Evolutionary conservation across 75 land plant genomes (phyloP).

Genomic region (Picea sitchensis): DNA sequence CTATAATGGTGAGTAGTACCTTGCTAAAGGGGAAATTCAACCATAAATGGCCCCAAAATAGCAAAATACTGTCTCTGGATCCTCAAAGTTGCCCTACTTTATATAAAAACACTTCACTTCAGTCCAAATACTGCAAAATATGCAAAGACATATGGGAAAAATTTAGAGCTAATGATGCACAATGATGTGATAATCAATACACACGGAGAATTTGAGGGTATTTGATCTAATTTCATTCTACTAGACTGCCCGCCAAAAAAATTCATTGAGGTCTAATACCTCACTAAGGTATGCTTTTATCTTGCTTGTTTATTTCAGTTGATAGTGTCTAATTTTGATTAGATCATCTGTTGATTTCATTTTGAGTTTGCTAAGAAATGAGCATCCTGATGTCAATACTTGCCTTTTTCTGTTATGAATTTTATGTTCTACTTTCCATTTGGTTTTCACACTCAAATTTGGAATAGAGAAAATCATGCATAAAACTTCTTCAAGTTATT

Average conservation of each 20-base stretch:
- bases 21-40: too few species aligned
- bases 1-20: too few species aligned
- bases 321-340: background rate
- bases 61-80: too few species aligned
- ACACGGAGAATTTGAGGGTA: too few species aligned
- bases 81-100: too few species aligned
- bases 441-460: background rate
- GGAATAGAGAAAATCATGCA: background rate
- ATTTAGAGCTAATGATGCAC: too few species aligned
- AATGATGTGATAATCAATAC: too few species aligned
- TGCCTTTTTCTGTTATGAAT: background rate
- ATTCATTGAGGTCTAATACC: background rate
- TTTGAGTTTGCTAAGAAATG: background rate
- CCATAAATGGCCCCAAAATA: too few species aligned
- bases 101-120: too few species aligned
- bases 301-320: background rate
- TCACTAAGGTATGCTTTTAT: background rate
- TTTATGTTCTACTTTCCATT: background rate
- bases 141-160: too few species aligned
- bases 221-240: too few species aligned
- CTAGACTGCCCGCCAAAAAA: background rate
- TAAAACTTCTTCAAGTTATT: background rate
- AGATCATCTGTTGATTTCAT: background rate
- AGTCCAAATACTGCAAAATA: too few species aligned
- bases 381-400: background rate